These are phyloP conservation scores for Fomitiporia mediterranea DNA, from an alignment of 1,284 basidiomycete species.

Conservation along the genomic window DNA sequence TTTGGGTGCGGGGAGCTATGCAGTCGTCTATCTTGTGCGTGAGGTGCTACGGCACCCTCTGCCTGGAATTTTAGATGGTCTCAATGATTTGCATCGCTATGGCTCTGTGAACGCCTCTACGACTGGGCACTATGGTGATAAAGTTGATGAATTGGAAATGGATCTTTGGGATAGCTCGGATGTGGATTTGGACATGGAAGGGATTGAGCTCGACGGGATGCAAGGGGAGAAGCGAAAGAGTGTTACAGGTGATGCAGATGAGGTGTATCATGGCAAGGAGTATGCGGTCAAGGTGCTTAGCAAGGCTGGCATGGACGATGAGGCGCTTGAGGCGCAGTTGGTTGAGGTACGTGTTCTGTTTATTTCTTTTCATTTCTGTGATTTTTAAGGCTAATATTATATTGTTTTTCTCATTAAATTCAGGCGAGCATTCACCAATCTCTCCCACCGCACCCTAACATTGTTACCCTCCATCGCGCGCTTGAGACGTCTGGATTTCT, in stretches of 20 bases:
- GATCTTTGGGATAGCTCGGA: constrained; percentile 22
- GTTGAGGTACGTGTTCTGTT: constrained; percentile 79
- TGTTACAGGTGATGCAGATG: neutral
- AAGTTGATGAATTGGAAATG: constrained; percentile 39
- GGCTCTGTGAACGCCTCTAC: too few species aligned
- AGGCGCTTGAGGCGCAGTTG: constrained; percentile 82
- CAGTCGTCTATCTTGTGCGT: constrained; percentile 89
- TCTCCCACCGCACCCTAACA: constrained; percentile 86
- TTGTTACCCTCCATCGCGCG: constrained; percentile 92
- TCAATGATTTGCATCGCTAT: constrained; percentile 42
- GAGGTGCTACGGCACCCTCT: constrained; percentile 65
- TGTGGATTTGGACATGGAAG: constrained; percentile 27
- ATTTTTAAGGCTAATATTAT: neutral
- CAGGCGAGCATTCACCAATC: constrained; percentile 94
- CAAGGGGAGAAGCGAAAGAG: neutral
- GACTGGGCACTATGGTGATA: too few species aligned
- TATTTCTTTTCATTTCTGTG: neutral
- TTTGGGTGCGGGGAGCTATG: constrained; percentile 87
- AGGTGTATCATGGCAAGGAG: constrained; percentile 64
- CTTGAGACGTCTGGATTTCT: constrained; percentile 78
- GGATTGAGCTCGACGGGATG: constrained; percentile 5
- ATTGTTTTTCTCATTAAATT: neutral
- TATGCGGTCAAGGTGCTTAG: constrained; percentile 96
- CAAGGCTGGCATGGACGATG: constrained; percentile 86
- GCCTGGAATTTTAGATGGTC: constrained; percentile 36